These are phyloP conservation scores for Fusarium sambucinum DNA, from an alignment of 2,329 filamentous ascomycete genomes.

Conservation along the genomic window DNA sequence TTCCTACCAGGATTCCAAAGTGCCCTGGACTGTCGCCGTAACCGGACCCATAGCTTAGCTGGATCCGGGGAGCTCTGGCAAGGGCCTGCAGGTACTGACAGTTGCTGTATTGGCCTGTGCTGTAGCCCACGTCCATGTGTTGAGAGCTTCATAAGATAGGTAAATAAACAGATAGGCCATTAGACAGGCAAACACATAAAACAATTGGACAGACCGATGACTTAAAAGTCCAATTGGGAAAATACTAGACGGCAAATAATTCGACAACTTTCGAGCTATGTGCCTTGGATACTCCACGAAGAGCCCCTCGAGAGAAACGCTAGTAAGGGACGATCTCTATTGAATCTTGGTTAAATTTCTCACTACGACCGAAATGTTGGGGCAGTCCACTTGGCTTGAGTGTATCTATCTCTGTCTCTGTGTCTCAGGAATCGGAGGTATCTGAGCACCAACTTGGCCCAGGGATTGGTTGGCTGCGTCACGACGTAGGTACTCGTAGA, in stretches of 20 bases:
- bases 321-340: slow-evolving; percentile 36
- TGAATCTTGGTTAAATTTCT: slow-evolving; percentile 38
- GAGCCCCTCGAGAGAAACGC: slow-evolving; percentile 12
- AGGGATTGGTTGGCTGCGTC: slow-evolving; percentile 18
- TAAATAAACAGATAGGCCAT: background rate
- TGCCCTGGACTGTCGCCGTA: slow-evolving; percentile 16
- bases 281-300: slow-evolving; percentile 27
- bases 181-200: background rate
- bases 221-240: background rate
- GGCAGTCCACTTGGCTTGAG: slow-evolving; percentile 13
- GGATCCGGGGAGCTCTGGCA: slow-evolving; percentile 35
- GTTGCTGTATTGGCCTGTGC: background rate
- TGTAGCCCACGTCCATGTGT: background rate
- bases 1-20: slow-evolving; percentile 7
- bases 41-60: slow-evolving; percentile 37
- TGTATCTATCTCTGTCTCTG: background rate
- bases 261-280: slow-evolving; percentile 1
- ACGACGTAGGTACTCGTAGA: slow-evolving; percentile 20
- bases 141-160: background rate
- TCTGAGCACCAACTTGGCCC: slow-evolving; percentile 23
- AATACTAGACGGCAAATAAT: slow-evolving; percentile 3
- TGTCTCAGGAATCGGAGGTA: slow-evolving; percentile 21
- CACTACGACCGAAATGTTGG: slow-evolving; percentile 44
- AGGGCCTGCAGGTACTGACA: slow-evolving; percentile 21
- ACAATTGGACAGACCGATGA: background rate